Conservation (phyloP, 345 rosid genomes). For the Lepidium aucheri region DNA sequence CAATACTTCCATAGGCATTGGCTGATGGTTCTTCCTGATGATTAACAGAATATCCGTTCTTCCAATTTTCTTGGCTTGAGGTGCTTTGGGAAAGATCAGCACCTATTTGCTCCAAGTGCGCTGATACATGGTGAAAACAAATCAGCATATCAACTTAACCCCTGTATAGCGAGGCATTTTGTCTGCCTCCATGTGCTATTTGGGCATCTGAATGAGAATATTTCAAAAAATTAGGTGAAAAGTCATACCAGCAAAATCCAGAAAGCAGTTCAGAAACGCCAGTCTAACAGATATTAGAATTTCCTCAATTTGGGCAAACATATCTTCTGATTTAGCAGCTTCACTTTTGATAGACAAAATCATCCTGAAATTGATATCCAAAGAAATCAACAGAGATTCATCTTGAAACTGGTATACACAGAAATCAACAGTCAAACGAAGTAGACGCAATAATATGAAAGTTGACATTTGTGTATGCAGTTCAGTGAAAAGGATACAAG, state of each 20-base stretch:
- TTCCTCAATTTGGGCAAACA: constrained; percentile 71
- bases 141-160: not conserved
- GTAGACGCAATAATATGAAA: not conserved
- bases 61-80: constrained; percentile 38
- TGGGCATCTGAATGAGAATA: not conserved
- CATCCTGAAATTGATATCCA: constrained; percentile 48
- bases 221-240: not conserved
- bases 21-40: constrained; percentile 34
- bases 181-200: not conserved
- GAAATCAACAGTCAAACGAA: not conserved
- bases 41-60: constrained; percentile 57
- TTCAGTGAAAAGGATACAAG: not conserved
- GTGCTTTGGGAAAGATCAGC: constrained; percentile 29
- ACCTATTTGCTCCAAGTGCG: constrained; percentile 29
- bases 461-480: not conserved
- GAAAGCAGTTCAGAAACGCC: constrained; percentile 86
- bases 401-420: constrained; percentile 37
- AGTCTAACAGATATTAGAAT: constrained; percentile 84
- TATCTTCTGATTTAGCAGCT: constrained; percentile 68
- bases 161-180: not conserved
- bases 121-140: constrained; percentile 29
- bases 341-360: constrained; percentile 69
- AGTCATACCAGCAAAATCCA: constrained; percentile 88
- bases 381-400: constrained; percentile 34
- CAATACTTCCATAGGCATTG: constrained; percentile 56